Percentiles rank a stretch among this genome's conserved stretches.
phyloP scores from a whole-genome alignment of 768 basidiomycete species.

The Tulasnella sp. region DNA sequence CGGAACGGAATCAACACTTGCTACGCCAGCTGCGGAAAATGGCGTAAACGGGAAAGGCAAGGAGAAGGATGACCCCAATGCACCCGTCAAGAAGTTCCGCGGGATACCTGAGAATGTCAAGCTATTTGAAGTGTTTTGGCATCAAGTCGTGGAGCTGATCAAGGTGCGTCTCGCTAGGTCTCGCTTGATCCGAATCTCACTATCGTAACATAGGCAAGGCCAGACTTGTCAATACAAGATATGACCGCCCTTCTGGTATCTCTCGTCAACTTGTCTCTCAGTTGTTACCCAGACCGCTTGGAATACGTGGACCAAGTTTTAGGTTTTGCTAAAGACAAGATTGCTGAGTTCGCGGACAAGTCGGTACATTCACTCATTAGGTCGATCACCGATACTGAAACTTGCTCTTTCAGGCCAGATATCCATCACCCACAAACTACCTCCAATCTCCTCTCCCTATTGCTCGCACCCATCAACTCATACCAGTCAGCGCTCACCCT shows the following conservation, averaged over 20 bases:
- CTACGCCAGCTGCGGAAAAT: neutral
- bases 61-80: slow-evolving; percentile 41
- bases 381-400: slow-evolving; percentile 9
- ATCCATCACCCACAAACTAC: slow-evolving; percentile 82
- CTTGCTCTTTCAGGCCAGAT: slow-evolving; percentile 55
- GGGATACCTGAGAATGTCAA: slow-evolving; percentile 93
- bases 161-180: slow-evolving; percentile 50
- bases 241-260: slow-evolving; percentile 95
- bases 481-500: slow-evolving; percentile 95
- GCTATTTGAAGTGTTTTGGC: slow-evolving; percentile 98
- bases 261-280: slow-evolving; percentile 86
- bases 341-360: slow-evolving; percentile 78
- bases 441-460: slow-evolving; percentile 80
- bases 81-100: slow-evolving; percentile 70
- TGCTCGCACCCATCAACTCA: slow-evolving; percentile 90
- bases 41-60: slow-evolving; percentile 43
- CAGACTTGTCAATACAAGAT: slow-evolving; percentile 95
- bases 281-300: slow-evolving; percentile 93
- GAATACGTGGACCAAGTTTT: slow-evolving; percentile 97
- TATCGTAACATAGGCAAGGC: slow-evolving; percentile 63
- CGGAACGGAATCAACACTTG: slow-evolving; percentile 1
- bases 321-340: slow-evolving; percentile 78
- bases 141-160: slow-evolving; percentile 94
- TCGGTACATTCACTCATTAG: slow-evolving; percentile 30
- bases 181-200: neutral